Evolutionary conservation across 805 yeast genomes (phyloP), one percentile per base, ranked within the genome.

Genomic region (Ogataea henricii): DNA sequence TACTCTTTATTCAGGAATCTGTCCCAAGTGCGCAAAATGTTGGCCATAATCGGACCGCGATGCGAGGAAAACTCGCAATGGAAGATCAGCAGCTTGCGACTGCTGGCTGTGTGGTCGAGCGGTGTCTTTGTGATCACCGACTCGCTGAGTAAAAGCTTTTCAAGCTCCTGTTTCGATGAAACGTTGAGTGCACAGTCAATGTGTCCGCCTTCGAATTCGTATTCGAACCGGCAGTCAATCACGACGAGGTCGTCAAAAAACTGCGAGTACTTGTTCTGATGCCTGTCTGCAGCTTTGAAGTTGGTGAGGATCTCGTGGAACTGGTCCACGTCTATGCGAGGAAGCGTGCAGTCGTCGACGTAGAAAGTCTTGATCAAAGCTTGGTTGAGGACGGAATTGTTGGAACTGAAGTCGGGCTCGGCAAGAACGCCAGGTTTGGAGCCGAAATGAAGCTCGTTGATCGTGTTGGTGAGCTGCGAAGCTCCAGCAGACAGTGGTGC

Each of bases 51-150:
- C 4, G 99, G 99, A n/a, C 98, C 96, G 49, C 99, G 76, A 63
- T 85, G 89, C 5, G 95, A 81, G 32, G 95, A 85, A 65, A 89
- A 92, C 68, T 94, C 99, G 69, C 99, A 94, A 67, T 94, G 97
- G 72, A 94, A 92, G 9, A 94, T 75, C 6, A 92, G 65, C 46
- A 94, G 69, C 17, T 73, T 73, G 16, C 71, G 74, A 34, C 50
- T 35, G 9, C 40, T 36, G 4, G 48, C 29, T 6, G 65, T 59
- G 36, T 57, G 56, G 18, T 58, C 61, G 23, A 52, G 20, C 23
- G 69, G 68, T 2, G 53, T 45, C 33, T 47, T 43, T 7, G 44
- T 47, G 47, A 49, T 55, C 23, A 57, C 55, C 18, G 42, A 30
- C 23, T 57, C 56, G 32, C 40, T 57, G 20, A 77, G 69, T 53